Conservation (phyloP, 2,329 filamentous ascomycete species). For the Calonectria honghensis region DNA sequence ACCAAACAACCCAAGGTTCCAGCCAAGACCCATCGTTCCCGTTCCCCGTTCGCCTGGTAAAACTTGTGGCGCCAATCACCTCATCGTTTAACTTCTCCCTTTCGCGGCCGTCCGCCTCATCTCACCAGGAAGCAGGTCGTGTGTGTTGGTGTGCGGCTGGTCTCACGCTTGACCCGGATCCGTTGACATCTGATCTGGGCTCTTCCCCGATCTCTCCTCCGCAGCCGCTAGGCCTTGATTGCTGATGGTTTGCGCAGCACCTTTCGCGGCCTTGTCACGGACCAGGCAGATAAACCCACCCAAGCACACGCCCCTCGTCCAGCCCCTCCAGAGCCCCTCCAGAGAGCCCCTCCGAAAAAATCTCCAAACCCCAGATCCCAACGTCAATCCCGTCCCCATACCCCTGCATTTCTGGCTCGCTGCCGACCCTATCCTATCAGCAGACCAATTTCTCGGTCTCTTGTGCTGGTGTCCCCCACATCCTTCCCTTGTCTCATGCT, state of each 20-base stretch:
- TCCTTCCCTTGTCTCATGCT: slow-evolving; percentile 35
- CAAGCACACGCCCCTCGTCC: slow-evolving; percentile 28
- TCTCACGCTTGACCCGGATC: slow-evolving; percentile 39
- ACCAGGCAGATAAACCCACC: slow-evolving; percentile 13
- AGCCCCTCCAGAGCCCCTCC: slow-evolving; percentile 18
- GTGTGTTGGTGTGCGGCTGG: slow-evolving; percentile 35
- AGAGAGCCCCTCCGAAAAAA: slow-evolving; percentile 1
- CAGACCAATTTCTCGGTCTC: slow-evolving; percentile 28
- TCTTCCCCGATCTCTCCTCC: slow-evolving; percentile 39
- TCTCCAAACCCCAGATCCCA: slow-evolving; percentile 38
- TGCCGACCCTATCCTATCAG: slow-evolving; percentile 32
- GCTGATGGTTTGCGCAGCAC: slow-evolving; percentile 14
- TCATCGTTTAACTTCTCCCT: slow-evolving; percentile 49
- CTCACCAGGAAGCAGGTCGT: slow-evolving; percentile 35
- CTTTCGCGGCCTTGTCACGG: slow-evolving; percentile 26
- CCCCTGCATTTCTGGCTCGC: slow-evolving; percentile 38
- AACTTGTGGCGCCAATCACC: slow-evolving; percentile 55
- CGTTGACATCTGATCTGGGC: slow-evolving; percentile 39
- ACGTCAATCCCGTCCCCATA: slow-evolving; percentile 39
- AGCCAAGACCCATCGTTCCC: slow-evolving; percentile 44
- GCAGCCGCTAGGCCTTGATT: slow-evolving; percentile 40
- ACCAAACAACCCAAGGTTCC: slow-evolving; percentile 39
- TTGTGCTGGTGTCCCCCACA: slow-evolving; percentile 10
- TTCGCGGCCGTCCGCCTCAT: slow-evolving; percentile 40
- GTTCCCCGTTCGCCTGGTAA: slow-evolving; percentile 48